Evolutionary conservation across 1,284 basidiomycete genomes (phyloP).

Genomic region (Tausonia pullulans): DNA sequence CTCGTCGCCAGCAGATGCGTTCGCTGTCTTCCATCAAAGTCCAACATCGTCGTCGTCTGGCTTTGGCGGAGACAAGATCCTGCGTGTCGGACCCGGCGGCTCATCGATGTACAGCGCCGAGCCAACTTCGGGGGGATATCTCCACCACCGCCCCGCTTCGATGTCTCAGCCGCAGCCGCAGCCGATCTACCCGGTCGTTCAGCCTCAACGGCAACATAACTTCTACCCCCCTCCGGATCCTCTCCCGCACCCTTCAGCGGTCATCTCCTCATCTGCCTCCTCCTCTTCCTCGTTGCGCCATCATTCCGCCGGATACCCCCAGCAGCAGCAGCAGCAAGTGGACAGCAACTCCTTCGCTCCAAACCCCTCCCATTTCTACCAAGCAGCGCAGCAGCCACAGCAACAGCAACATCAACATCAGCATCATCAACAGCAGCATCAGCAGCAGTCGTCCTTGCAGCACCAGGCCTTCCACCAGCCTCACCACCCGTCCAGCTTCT

Average conservation of each 20-base stretch:
- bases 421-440: neutral
- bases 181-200: too few species aligned
- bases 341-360: neutral
- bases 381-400: neutral
- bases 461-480: neutral
- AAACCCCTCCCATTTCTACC: neutral
- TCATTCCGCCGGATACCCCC: neutral
- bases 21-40: too few species aligned
- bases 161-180: too few species aligned
- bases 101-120: too few species aligned
- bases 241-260: neutral
- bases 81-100: too few species aligned
- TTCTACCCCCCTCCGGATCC: neutral
- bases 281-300: neutral
- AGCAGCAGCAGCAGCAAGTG: neutral
- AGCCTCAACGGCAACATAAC: too few species aligned
- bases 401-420: neutral
- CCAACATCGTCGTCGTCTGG: too few species aligned
- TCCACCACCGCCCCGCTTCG: too few species aligned
- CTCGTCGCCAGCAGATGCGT: too few species aligned
- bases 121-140: too few species aligned
- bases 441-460: neutral
- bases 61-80: too few species aligned
- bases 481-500: neutral
- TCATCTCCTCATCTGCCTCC: neutral